Conservation (phyloP, 331 rosid species). For the Malus hybrid region DNA sequence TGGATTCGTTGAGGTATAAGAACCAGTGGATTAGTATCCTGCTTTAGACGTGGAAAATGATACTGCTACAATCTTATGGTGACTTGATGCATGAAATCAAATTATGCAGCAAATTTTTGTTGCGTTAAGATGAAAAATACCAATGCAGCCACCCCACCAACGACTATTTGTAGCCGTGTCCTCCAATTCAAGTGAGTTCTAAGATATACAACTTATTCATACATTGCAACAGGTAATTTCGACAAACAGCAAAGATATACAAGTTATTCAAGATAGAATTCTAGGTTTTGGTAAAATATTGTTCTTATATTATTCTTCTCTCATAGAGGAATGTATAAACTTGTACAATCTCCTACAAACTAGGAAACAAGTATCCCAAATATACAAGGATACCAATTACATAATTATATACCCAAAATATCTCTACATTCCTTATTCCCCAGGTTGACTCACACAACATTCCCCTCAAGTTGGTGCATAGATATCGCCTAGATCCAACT, state of each 20-base stretch:
- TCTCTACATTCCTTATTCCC: too few relatives aligned
- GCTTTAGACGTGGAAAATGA: not conserved
- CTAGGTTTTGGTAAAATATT: too few relatives aligned
- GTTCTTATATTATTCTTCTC: too few relatives aligned
- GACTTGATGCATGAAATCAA: not conserved
- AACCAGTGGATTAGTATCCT: conserved; percentile 5
- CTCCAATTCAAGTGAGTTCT: conserved; percentile 88
- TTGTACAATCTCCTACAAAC: too few relatives aligned
- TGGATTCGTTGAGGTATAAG: not conserved
- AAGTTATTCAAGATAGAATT: too few relatives aligned
- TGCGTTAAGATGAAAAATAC: conserved; percentile 30
- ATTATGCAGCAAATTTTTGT: not conserved
- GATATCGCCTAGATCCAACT: too few relatives aligned
- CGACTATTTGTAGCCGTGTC: conserved; percentile 69
- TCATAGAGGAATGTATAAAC: too few relatives aligned
- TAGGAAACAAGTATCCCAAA: too few relatives aligned
- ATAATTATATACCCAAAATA: too few relatives aligned
- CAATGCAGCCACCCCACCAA: conserved; percentile 77
- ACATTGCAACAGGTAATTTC: conserved; percentile 4
- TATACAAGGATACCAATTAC: too few relatives aligned
- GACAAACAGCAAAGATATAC: not conserved
- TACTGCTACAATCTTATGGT: not conserved
- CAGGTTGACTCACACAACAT: too few relatives aligned
- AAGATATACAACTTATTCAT: not conserved
- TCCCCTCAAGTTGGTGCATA: too few relatives aligned